phyloP scores from a whole-genome alignment of 1,284 basidiomycete genomes.

The Xerocomus amazonicus region DNA sequence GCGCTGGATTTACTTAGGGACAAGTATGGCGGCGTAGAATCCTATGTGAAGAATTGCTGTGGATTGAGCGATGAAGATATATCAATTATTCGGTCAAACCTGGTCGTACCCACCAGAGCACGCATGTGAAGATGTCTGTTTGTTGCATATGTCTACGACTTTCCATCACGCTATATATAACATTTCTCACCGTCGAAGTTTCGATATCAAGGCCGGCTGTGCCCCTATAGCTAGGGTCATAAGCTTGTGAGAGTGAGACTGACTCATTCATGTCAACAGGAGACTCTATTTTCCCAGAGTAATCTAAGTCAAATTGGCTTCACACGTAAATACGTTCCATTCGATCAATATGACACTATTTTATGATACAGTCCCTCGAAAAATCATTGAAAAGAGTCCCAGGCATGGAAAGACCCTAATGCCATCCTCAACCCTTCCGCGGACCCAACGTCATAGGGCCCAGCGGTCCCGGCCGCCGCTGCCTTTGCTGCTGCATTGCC shows the following conservation, averaged over 20 bases:
- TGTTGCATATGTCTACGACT: background rate
- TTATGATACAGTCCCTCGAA: too few species aligned
- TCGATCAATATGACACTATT: background rate
- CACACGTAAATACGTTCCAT: background rate
- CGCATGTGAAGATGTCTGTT: conserved; percentile 26
- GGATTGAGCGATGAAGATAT: conserved; percentile 61
- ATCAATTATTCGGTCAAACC: conserved; percentile 52
- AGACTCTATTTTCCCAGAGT: background rate
- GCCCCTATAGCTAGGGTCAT: background rate
- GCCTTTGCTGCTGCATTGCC: conserved; percentile 45
- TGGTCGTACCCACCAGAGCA: conserved; percentile 41
- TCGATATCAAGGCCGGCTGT: background rate
- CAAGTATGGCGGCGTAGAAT: conserved; percentile 65
- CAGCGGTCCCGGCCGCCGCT: conserved; percentile 39
- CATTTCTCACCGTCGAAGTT: background rate
- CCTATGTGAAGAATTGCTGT: conserved; percentile 53
- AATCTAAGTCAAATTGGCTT: background rate
- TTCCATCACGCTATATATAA: background rate
- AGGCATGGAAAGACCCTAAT: background rate
- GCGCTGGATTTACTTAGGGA: conserved; percentile 57
- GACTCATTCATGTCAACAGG: background rate
- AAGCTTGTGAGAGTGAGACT: background rate
- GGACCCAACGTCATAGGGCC: conserved; percentile 35
- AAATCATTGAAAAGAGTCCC: background rate
- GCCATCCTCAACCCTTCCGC: conserved; percentile 21